Conservation (phyloP, 2,329 filamentous ascomycete genomes). For the Xylaria sp. region DNA sequence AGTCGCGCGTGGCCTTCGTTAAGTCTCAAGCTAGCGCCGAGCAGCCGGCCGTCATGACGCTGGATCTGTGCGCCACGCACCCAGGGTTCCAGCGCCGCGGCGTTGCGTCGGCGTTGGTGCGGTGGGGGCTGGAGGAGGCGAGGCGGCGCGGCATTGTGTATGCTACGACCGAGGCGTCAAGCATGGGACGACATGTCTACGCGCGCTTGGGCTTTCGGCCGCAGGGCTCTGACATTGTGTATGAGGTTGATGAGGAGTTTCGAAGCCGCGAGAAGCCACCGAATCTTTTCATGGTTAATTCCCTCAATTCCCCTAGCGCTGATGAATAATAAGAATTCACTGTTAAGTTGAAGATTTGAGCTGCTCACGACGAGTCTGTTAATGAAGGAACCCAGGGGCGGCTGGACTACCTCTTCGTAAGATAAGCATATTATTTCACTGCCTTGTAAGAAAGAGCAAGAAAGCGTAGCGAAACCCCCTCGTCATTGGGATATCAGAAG, state of each 20-base stretch:
- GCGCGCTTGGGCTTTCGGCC: slow-evolving; percentile 58
- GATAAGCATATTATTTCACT: background rate
- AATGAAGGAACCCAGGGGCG: background rate
- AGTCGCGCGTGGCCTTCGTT: slow-evolving; percentile 56
- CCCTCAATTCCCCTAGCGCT: slow-evolving; percentile 45
- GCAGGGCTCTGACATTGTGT: slow-evolving; percentile 56
- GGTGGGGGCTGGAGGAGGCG: slow-evolving; percentile 60
- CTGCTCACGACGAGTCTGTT: background rate
- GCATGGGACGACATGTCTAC: slow-evolving; percentile 60
- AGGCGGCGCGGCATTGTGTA: slow-evolving; percentile 55
- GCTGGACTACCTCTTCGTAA: background rate
- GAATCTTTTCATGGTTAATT: slow-evolving; percentile 61
- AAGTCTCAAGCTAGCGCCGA: slow-evolving; percentile 53
- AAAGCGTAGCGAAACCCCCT: background rate
- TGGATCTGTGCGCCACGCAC: slow-evolving; percentile 65
- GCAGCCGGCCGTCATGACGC: slow-evolving; percentile 60
- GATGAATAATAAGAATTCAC: background rate
- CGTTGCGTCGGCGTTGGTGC: slow-evolving; percentile 57
- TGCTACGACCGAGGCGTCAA: slow-evolving; percentile 58
- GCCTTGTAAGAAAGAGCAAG: background rate
- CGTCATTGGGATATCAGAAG: no score
- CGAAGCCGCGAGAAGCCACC: slow-evolving; percentile 51
- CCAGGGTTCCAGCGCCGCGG: slow-evolving; percentile 64
- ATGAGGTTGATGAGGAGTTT: slow-evolving; percentile 58
- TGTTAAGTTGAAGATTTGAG: background rate